A percentile compares a stretch with the other conserved stretches of the same genome.
phyloP scores from a whole-genome alignment of 148 eudicot genomes.

The Pharnaceum exiguum region DNA sequence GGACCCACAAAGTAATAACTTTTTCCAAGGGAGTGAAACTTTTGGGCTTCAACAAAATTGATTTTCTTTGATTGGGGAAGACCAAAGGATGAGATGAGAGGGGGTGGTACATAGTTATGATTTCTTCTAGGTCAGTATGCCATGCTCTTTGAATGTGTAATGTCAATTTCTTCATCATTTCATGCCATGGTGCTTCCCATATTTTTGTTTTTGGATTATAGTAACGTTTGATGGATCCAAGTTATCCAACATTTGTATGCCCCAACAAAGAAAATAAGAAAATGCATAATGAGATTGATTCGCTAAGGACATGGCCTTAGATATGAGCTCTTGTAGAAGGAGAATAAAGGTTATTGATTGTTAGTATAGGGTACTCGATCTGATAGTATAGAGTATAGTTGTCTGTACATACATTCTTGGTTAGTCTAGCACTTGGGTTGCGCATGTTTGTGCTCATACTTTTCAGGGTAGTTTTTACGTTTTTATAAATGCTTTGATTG shows the following conservation, averaged over 20 bases:
- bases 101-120: conserved; percentile 5
- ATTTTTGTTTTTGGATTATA: neutral
- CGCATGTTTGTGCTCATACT: too few relatives aligned
- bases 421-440: too few relatives aligned
- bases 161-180: neutral
- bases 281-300: neutral
- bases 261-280: neutral
- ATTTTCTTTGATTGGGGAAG: neutral
- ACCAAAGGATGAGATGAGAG: neutral
- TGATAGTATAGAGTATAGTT: too few relatives aligned
- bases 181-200: conserved; percentile 16
- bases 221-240: conserved; percentile 10
- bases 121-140: conserved; percentile 11
- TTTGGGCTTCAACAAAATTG: conserved; percentile 2
- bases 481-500: too few relatives aligned
- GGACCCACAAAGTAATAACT: too few relatives aligned
- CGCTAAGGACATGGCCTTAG: too few relatives aligned
- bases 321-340: too few relatives aligned
- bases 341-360: too few relatives aligned
- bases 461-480: too few relatives aligned
- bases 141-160: conserved; percentile 19
- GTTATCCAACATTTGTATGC: neutral
- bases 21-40: neutral
- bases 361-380: too few relatives aligned
- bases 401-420: too few relatives aligned